Evolutionary conservation across 106 monocot genomes (phyloP), one percentile per base, ranked within the genome.

Genomic region (Acorus gramineus): DNA sequence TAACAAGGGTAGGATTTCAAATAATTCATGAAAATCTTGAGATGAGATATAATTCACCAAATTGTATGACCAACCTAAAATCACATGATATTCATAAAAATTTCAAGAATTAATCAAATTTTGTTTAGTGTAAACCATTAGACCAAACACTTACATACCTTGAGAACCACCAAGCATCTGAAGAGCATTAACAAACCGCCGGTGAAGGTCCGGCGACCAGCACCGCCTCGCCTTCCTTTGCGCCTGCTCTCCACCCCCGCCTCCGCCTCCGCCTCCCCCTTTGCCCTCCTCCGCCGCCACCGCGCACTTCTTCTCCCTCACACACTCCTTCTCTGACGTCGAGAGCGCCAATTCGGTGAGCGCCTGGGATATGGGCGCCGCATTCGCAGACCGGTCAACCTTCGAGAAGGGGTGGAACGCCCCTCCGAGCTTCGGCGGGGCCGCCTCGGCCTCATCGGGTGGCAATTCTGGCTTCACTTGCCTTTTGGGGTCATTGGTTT

Each of bases 181-280:
- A 53, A 95, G 86, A 11, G 94, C 94, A 76, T 87, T 90, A 44
- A 95, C 94, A 59, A 95, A 95, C 10, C 94, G 79, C 46, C 86
- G 86, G 86, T 95, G 94, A 78, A 95, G 74, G 64, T 95, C 94
- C 61, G 94, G 94, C 46, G 94, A 90, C 94, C 94, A 95, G 62
- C 94, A 95, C 55, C 94, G 42, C 69, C 94, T 63, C 0, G 94
- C 90, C 70, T 95, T 95, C 49, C 94, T 44, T 14, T 93, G 86
- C 28, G 76, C 47, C 14, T 71, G 68, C 2, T 28, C 44, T 7
- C 47, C 9, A 61, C 43, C 53, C 49, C 43, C 68, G 14, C 46
- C 47, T 10, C 58, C 57, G 46, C 58, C 54, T 49, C 60, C 65
- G 74, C 9, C 42, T 62, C 63, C 6, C 12, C 48, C 12, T 6